Evolutionary conservation across 495 filamentous ascomycete genomes (phyloP).

Genomic region (Neurospora sp.): DNA sequence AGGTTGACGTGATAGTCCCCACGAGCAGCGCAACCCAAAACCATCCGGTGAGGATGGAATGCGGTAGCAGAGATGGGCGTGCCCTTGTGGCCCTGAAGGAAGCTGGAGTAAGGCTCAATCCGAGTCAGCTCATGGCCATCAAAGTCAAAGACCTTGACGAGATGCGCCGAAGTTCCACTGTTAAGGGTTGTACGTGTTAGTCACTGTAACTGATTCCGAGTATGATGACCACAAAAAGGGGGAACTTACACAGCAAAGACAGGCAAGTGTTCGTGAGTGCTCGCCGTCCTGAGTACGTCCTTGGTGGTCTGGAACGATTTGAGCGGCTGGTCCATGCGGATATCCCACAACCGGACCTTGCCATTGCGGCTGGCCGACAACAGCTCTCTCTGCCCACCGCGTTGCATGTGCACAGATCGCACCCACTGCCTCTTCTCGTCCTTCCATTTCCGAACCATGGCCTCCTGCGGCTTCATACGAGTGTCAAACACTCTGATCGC

Average conservation of each 20-base stretch:
- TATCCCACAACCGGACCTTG: conserved; percentile 93
- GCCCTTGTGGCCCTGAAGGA: conserved; percentile 62
- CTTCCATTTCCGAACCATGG: conserved; percentile 93
- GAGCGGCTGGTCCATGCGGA: conserved; percentile 69
- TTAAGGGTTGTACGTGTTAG: conserved; percentile 14
- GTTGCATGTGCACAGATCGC: conserved; percentile 91
- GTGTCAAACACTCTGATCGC: conserved; percentile 92
- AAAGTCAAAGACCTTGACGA: conserved; percentile 86
- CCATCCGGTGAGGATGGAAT: conserved; percentile 92
- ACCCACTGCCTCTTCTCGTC: conserved; percentile 82
- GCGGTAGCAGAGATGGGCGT: conserved; percentile 78
- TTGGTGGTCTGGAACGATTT: conserved; percentile 65
- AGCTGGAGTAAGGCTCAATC: conserved; percentile 79
- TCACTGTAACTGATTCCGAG: not conserved
- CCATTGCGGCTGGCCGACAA: conserved; percentile 80
- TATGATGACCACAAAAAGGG: not conserved
- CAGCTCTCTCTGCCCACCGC: conserved; percentile 83
- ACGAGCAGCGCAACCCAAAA: conserved; percentile 73
- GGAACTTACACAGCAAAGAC: conserved; percentile 85
- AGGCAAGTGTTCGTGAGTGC: conserved; percentile 92
- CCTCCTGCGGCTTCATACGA: conserved; percentile 64
- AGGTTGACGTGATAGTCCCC: conserved; percentile 67
- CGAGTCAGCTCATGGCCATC: conserved; percentile 65
- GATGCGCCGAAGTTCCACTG: conserved; percentile 79
- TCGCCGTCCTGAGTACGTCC: conserved; percentile 71